Conservation (phyloP, 345 rosid genomes). For the Anacardium occidentale region DNA sequence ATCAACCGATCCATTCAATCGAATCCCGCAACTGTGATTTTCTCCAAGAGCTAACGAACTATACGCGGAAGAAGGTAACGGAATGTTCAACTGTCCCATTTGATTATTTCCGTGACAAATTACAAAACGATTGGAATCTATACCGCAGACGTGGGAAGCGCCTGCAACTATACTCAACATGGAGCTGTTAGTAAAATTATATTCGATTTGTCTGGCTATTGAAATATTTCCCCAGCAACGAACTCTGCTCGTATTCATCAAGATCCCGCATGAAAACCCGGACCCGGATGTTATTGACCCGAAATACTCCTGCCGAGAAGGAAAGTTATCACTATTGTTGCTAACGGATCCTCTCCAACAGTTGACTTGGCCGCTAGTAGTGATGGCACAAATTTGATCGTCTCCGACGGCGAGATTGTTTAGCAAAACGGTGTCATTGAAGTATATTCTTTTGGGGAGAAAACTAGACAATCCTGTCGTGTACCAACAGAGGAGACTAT, state of each 20-base stretch:
- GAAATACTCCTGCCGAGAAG: conserved; percentile 27
- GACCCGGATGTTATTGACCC: conserved; percentile 62
- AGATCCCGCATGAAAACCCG: conserved; percentile 73
- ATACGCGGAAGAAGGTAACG: conserved; percentile 34
- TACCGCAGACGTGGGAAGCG: conserved; percentile 71
- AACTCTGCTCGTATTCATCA: conserved; percentile 21
- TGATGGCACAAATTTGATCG: conserved; percentile 60
- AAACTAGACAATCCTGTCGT: conserved; percentile 14
- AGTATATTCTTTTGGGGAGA: conserved; percentile 48
- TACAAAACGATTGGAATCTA: conserved; percentile 48
- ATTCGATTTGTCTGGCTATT: conserved; percentile 37
- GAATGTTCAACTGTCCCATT: conserved; percentile 57
- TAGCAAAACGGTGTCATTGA: conserved; percentile 38
- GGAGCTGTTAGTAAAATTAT: conserved; percentile 40
- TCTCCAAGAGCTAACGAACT: conserved; percentile 61
- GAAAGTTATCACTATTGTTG: conserved; percentile 9
- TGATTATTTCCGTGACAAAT: conserved; percentile 58
- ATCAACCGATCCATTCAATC: conserved; percentile 45
- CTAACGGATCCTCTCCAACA: conserved; percentile 53
- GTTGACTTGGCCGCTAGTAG: conserved; percentile 33
- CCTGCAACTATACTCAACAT: conserved; percentile 65
- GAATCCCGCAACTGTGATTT: conserved; percentile 63
- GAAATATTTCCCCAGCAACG: conserved; percentile 60
- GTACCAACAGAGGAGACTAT: conserved; percentile 68
- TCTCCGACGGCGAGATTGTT: conserved; percentile 56